Evolutionary conservation across 768 basidiomycete genomes (phyloP).

Genomic region (Lentinus tigrinus): DNA sequence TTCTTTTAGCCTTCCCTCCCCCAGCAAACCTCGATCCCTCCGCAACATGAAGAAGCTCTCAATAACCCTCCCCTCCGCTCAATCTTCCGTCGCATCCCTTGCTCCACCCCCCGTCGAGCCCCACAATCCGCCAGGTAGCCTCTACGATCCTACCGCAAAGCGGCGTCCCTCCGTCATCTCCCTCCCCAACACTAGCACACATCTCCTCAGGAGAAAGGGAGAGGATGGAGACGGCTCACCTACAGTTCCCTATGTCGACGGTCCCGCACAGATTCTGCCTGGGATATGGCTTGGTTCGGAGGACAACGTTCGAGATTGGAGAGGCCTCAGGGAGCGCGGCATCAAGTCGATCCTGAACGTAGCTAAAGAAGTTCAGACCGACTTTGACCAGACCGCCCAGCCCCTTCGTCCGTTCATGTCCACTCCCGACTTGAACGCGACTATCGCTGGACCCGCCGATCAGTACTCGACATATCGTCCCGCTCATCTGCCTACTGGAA

Average conservation of each 20-base stretch:
- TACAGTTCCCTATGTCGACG: slow-evolving; percentile 70
- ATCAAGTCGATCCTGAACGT: slow-evolving; percentile 88
- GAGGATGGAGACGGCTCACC: slow-evolving; percentile 56
- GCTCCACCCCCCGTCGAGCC: slow-evolving; percentile 35
- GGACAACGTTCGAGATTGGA: slow-evolving; percentile 87
- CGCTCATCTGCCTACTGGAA: slow-evolving; percentile 62
- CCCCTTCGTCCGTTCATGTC: slow-evolving; percentile 62
- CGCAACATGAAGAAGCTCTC: slow-evolving; percentile 80
- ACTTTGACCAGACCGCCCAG: slow-evolving; percentile 53
- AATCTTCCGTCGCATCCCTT: slow-evolving; percentile 56
- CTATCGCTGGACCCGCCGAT: slow-evolving; percentile 27
- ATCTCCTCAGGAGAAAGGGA: slow-evolving; percentile 59
- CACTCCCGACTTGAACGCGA: slow-evolving; percentile 58
- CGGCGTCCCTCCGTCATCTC: slow-evolving; percentile 75
- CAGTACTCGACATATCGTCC: slow-evolving; percentile 58
- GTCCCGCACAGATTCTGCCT: slow-evolving; percentile 83
- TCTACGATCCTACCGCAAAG: slow-evolving; percentile 31
- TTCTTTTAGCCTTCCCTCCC: slow-evolving; percentile 40
- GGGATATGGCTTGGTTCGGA: slow-evolving; percentile 89
- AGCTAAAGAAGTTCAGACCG: slow-evolving; percentile 84
- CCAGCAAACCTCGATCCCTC: slow-evolving; percentile 43
- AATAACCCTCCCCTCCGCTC: slow-evolving; percentile 61
- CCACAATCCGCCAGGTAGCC: slow-evolving; percentile 24
- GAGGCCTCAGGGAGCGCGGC: slow-evolving; percentile 61
- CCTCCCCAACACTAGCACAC: slow-evolving; percentile 54